These are phyloP conservation scores for Ascoidea asiatica DNA, from an alignment of 805 yeast genomes.

Conservation along the genomic window DNA sequence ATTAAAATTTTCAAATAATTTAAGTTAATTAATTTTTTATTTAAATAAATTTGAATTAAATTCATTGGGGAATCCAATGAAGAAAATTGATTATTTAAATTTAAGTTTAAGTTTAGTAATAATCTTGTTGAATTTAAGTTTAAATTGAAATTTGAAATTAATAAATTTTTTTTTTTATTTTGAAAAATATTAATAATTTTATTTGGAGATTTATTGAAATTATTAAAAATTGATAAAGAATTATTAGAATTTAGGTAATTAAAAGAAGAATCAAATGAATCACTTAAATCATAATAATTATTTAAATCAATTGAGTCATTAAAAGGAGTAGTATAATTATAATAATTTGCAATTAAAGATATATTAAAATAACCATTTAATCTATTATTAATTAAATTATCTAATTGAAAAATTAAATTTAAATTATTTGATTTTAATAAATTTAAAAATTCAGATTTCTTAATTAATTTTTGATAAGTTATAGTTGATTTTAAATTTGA, in stretches of 20 bases:
- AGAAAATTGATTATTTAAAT: slow-evolving; percentile 48
- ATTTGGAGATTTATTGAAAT: slow-evolving; percentile 21
- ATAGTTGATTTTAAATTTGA: slow-evolving; percentile 31
- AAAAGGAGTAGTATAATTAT: slow-evolving; percentile 16
- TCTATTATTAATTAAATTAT: slow-evolving; percentile 38
- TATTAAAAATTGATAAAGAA: slow-evolving; percentile 2
- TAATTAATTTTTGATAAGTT: slow-evolving; percentile 55
- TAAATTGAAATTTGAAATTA: slow-evolving; percentile 28
- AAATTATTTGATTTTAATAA: slow-evolving; percentile 32
- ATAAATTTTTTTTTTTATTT: slow-evolving; percentile 18
- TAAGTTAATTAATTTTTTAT: slow-evolving; percentile 44
- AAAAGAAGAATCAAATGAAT: too few relatives aligned
- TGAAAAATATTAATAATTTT: slow-evolving; percentile 25
- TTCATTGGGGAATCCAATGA: slow-evolving; percentile 71
- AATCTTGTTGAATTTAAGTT: slow-evolving; percentile 43
- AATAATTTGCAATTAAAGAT: slow-evolving; percentile 36
- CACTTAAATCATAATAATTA: too few relatives aligned
- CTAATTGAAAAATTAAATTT: slow-evolving; percentile 43
- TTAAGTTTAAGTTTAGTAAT: slow-evolving; percentile 42
- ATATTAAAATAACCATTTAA: slow-evolving; percentile 50
- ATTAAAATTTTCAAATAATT: slow-evolving; percentile 59
- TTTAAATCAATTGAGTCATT: neutral
- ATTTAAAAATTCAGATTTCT: slow-evolving; percentile 34
- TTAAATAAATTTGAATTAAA: slow-evolving; percentile 43
- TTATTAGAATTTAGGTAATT: too few relatives aligned